These are phyloP conservation scores for Coniferiporia weirii DNA, from an alignment of 1,284 basidiomycete genomes.

Conservation along the genomic window DNA sequence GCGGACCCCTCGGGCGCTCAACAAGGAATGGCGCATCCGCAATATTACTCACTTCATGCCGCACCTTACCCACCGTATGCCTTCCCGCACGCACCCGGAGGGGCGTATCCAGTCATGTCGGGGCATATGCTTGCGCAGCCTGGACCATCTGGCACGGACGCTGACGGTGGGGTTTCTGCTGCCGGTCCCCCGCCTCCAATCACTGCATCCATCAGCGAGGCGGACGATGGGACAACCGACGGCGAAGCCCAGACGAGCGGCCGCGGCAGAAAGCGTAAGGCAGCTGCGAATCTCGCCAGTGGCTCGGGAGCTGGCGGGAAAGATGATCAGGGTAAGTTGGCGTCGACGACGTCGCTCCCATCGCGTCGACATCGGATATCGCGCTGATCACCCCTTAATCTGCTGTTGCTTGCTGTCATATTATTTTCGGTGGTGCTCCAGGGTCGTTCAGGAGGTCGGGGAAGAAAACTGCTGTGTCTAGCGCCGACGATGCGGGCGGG, in stretches of 20 bases:
- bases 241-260: background rate
- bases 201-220: background rate
- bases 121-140: slow-evolving; percentile 11
- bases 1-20: slow-evolving; percentile 9
- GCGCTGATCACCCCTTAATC: background rate
- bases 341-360: background rate
- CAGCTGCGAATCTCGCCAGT: background rate
- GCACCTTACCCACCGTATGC: slow-evolving; percentile 15
- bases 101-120: slow-evolving; percentile 9
- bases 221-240: background rate
- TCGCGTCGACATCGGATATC: background rate
- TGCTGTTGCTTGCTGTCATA: background rate
- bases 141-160: slow-evolving; percentile 1
- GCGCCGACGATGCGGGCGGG: background rate
- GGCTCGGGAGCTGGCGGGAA: background rate
- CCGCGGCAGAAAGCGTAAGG: slow-evolving; percentile 8
- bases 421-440: background rate
- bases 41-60: slow-evolving; percentile 14
- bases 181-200: slow-evolving; percentile 2
- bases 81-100: slow-evolving; percentile 7
- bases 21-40: slow-evolving; percentile 13
- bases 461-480: background rate
- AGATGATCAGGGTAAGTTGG: slow-evolving; percentile 3
- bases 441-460: slow-evolving; percentile 6
- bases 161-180: background rate